Percentiles rank a stretch among this genome's conserved stretches.
These are phyloP conservation scores for Prunus persica DNA, from an alignment of 306 rosid genomes.

Conservation along the genomic window Prunus_persica_NCBIv2 NC_034015.1:17822001-17822500, in stretches of 20 bases:
- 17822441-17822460: constrained; percentile 47
- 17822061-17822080: background rate
- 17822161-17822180: background rate
- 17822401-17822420: constrained; percentile 21
- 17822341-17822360: constrained; percentile 10
- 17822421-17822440: constrained; percentile 26
- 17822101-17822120: background rate
- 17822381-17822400: constrained; percentile 35
- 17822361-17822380: constrained; percentile 5
- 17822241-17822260: constrained; percentile 6
- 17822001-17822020: background rate
- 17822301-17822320: constrained; percentile 29
- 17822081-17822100: background rate
- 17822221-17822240: constrained; percentile 3
- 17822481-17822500: constrained; percentile 25
- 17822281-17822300: constrained; percentile 41
- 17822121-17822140: background rate
- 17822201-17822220: background rate
- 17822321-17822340: constrained; percentile 5
- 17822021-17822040: background rate
- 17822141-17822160: background rate
- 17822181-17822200: background rate
- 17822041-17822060: background rate
- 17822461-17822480: constrained; percentile 50
- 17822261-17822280: constrained; percentile 31